Evolutionary conservation across 768 basidiomycete species (phyloP).

Genomic region (Amanita molliuscula): DNA sequence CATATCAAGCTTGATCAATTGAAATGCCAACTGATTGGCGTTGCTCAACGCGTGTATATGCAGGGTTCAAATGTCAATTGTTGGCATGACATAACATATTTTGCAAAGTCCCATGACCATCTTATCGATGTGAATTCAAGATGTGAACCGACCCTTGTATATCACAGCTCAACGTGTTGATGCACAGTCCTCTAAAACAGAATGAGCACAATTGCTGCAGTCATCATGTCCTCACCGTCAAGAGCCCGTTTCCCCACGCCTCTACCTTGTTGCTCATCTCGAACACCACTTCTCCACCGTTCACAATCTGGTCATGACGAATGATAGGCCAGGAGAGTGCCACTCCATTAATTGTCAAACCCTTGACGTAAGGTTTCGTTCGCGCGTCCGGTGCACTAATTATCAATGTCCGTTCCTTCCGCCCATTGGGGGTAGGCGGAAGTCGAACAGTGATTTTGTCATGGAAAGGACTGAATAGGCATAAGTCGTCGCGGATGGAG

Average conservation of each 20-base stretch:
- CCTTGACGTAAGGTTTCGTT: slow-evolving; percentile 49
- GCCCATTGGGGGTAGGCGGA: slow-evolving; percentile 21
- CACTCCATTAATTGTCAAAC: slow-evolving; percentile 45
- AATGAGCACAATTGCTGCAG: neutral
- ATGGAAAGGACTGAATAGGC: slow-evolving; percentile 31
- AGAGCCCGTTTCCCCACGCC: slow-evolving; percentile 21
- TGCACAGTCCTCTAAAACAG: neutral
- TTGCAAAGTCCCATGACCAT: neutral
- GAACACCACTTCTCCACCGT: slow-evolving; percentile 50
- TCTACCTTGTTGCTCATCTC: slow-evolving; percentile 44
- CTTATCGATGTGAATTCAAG: neutral
- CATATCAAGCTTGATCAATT: no score
- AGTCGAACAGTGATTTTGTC: slow-evolving; percentile 45
- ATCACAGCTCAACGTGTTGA: neutral
- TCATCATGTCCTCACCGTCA: neutral
- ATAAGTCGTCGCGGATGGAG: neutral
- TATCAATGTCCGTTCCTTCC: slow-evolving; percentile 23
- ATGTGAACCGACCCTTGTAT: no score
- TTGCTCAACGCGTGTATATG: neutral
- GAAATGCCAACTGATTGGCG: neutral
- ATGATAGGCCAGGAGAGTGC: slow-evolving; percentile 36
- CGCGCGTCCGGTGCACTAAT: slow-evolving; percentile 50
- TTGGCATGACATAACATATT: neutral
- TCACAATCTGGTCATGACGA: slow-evolving; percentile 46
- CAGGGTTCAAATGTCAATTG: neutral